Base-by-base conservation (phyloP, 2,329 filamentous ascomycete genomes). In the Aspergillus intermedius region DNA sequence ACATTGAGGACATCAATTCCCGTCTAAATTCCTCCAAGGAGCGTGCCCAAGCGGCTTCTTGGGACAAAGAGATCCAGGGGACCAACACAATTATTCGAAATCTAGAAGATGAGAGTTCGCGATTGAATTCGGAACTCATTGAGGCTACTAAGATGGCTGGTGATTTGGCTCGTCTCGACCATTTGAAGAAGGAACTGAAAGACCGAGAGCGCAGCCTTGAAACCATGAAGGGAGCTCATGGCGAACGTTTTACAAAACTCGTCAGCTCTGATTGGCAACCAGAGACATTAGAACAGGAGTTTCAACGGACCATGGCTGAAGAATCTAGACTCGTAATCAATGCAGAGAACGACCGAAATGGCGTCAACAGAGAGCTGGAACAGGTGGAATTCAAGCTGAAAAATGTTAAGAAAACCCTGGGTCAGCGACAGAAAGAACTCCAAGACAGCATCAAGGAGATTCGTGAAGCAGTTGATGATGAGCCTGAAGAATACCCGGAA, bases 121-220 rank as follows among this genome's bases (percentile, higher is more conserved):
- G 77, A 56, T 76, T 97, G 23, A 84, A 86, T 41, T 74, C 78
- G n/a, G 91, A 97, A 63, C 79, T 96, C 32, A 79, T 90, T 7
- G 86, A 94, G 59, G 88, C 86, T 50, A 95, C 87, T 2, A 83
- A 84, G 49, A 80, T 87, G 49, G 89, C 90, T 5, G 83, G 85
- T 3, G 90, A 95, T 53, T 80, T 90, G 34, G 93, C 91, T 10
- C 85, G 87, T 58, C 77, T 98, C 9, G 88, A 95, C 49, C 83
- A 87, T 57, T 78, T 91, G 30, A 90, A 86, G 60, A 91, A 90
- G 58, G 87, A 95, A 61, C 69, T 89, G 23, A 80, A 81, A 54
- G 84, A 89, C 55, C 81, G 85, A 48, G 81, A 87, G 64, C 79
- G 81, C 30, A 87, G 86, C 52, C 74, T 97, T 2, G 80, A 90